phyloP scores from a whole-genome alignment of 352 stramenopile species.

The Globisporangium cederbergense region DNA sequence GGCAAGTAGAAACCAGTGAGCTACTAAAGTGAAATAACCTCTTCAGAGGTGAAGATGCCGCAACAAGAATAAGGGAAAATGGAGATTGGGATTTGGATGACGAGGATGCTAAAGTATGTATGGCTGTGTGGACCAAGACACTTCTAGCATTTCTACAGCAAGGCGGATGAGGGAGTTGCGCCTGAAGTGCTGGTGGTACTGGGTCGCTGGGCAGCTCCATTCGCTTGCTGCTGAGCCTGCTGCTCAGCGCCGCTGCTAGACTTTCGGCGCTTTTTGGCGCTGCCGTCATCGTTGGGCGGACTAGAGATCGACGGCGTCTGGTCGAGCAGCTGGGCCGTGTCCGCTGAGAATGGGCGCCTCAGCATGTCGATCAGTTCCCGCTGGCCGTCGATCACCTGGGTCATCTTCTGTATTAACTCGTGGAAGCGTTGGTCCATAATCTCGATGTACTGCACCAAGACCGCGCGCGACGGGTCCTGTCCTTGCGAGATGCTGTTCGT shows the following conservation, averaged over 20 bases:
- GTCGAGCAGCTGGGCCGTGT: conserved; percentile 17
- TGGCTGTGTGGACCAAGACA: not conserved
- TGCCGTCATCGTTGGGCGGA: conserved; percentile 3
- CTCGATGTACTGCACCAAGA: conserved; percentile 53
- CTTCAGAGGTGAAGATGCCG: not conserved
- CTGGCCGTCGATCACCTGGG: conserved; percentile 73
- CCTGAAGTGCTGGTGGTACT: not conserved
- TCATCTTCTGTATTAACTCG: conserved; percentile 72
- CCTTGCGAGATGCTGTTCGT: not conserved
- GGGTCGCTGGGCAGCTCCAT: not conserved
- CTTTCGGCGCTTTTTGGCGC: conserved; percentile 38
- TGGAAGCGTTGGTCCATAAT: conserved; percentile 72
- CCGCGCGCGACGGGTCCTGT: conserved; percentile 30
- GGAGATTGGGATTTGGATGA: not conserved
- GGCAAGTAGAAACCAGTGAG: not conserved
- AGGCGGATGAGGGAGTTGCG: not conserved
- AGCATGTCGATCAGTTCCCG: conserved; percentile 62
- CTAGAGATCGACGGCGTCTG: conserved; percentile 27
- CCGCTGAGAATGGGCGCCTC: conserved; percentile 30
- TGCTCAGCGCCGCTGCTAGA: conserved; percentile 1
- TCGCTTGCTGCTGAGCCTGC: conserved; percentile 3
- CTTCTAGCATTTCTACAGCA: not conserved
- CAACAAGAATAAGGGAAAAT: not conserved
- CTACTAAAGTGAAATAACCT: not conserved
- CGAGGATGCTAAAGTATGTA: not conserved